Conservation (phyloP, 116 monocot genomes). For the Posidonia oceanica region DNA sequence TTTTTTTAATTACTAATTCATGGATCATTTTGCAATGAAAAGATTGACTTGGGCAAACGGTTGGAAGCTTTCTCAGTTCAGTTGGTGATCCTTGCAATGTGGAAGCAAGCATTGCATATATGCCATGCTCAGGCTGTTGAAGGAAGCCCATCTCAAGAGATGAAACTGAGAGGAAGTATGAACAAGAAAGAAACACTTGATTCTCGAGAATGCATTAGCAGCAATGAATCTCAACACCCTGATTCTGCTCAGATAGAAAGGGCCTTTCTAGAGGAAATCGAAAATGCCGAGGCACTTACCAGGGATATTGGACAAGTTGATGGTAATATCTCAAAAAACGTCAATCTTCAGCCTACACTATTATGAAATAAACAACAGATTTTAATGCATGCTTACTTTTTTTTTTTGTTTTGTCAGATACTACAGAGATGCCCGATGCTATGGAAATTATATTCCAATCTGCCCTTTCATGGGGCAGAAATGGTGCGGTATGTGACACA, state of each 20-base stretch:
- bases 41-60: constrained; percentile 37
- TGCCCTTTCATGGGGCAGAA: constrained; percentile 71
- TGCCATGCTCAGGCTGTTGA: constrained; percentile 70
- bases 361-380: background rate
- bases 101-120: constrained; percentile 92
- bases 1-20: constrained; percentile 2
- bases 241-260: constrained; percentile 55
- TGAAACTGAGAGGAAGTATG: constrained; percentile 9
- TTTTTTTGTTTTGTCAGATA: constrained; percentile 24
- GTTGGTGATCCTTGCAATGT: constrained; percentile 80
- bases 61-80: constrained; percentile 89
- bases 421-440: constrained; percentile 75
- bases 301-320: constrained; percentile 44
- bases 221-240: constrained; percentile 21
- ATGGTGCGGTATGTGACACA: constrained; percentile 58
- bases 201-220: constrained; percentile 18
- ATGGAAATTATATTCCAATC: constrained; percentile 90
- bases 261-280: constrained; percentile 73
- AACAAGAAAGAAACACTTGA: constrained; percentile 15
- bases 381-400: background rate
- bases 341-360: background rate
- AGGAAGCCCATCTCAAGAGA: constrained; percentile 54
- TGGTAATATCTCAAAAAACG: constrained; percentile 26
- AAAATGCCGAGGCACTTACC: constrained; percentile 74
- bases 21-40: constrained; percentile 5